Evolutionary conservation across 441 rosid genomes (phyloP).

Genomic region (Hura crepitans): DNA sequence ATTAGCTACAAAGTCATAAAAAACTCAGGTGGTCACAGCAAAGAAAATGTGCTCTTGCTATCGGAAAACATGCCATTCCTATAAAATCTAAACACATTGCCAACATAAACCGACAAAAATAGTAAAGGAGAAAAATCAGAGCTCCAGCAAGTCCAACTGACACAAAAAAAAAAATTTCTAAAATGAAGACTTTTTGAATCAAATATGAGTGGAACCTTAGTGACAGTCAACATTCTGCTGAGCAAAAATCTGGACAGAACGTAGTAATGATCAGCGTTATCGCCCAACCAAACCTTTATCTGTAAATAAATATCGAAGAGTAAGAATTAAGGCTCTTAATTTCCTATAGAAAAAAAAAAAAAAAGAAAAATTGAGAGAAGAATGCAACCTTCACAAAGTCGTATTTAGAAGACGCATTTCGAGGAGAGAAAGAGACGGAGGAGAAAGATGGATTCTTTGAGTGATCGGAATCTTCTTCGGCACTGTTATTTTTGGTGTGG

Average conservation of each 20-base stretch:
- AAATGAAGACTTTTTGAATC: not conserved
- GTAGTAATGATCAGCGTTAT: constrained; percentile 92
- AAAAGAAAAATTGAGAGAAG: not conserved
- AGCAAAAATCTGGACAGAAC: constrained; percentile 91
- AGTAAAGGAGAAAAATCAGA: not conserved
- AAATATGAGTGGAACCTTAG: constrained; percentile 53
- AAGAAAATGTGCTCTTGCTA: not conserved
- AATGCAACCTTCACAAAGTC: constrained; percentile 82
- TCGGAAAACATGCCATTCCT: not conserved
- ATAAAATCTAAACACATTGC: not conserved
- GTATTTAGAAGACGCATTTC: constrained; percentile 92
- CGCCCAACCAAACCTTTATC: constrained; percentile 99
- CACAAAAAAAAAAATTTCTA: not conserved
- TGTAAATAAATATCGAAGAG: constrained; percentile 24
- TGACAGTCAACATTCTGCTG: constrained; percentile 93
- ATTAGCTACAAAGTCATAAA: too few relatives aligned
- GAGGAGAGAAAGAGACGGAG: constrained; percentile 53
- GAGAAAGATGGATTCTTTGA: constrained; percentile 36
- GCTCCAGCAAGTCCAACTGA: not conserved
- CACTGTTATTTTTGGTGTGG: constrained; percentile 19
- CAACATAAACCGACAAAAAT: too few relatives aligned
- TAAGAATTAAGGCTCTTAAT: not conserved
- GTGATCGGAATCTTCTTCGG: constrained; percentile 18
- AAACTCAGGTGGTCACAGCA: not conserved
- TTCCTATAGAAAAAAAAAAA: not conserved